phyloP scores from a whole-genome alignment of 225 moss, liverwort and hornwort species.

The Physcomitrellopsis africana region DNA sequence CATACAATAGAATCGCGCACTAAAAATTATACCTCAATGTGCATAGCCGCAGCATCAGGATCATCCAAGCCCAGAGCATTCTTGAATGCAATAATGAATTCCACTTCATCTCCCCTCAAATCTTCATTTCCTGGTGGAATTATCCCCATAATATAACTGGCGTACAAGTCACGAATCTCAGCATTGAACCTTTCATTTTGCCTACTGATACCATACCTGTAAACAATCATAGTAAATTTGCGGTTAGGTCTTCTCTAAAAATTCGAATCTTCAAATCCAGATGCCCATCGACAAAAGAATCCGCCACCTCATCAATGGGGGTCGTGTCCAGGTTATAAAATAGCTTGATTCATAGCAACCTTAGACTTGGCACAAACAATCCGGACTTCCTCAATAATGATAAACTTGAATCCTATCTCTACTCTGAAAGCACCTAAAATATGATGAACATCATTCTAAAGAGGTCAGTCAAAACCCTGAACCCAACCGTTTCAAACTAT shows the following conservation, averaged over 20 bases:
- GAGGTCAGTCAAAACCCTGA: constrained; percentile 35
- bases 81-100: constrained; percentile 76
- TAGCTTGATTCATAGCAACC: no score
- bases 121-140: constrained; percentile 97
- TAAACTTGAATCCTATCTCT: not conserved
- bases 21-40: constrained; percentile 73
- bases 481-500: constrained; percentile 16
- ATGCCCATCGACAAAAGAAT: not conserved
- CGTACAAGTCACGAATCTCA: constrained; percentile 91
- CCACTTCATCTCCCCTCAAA: constrained; percentile 87
- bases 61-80: constrained; percentile 91
- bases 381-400: not conserved
- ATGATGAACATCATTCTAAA: not conserved
- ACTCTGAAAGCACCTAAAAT: not conserved
- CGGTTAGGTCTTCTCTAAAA: constrained; percentile 16
- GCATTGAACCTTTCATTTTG: constrained; percentile 75
- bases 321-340: not conserved
- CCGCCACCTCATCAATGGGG: not conserved
- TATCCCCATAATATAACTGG: constrained; percentile 68
- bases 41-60: constrained; percentile 90
- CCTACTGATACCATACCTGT: constrained; percentile 89
- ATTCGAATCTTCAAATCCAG: not conserved
- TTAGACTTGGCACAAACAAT: not conserved
- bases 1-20: not conserved
- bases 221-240: constrained; percentile 23